A percentile compares a stretch with the other conserved stretches of the same genome.
phyloP scores from a whole-genome alignment of 225 moss, liverwort and hornwort species.

The Physcomitrium patens region DNA sequence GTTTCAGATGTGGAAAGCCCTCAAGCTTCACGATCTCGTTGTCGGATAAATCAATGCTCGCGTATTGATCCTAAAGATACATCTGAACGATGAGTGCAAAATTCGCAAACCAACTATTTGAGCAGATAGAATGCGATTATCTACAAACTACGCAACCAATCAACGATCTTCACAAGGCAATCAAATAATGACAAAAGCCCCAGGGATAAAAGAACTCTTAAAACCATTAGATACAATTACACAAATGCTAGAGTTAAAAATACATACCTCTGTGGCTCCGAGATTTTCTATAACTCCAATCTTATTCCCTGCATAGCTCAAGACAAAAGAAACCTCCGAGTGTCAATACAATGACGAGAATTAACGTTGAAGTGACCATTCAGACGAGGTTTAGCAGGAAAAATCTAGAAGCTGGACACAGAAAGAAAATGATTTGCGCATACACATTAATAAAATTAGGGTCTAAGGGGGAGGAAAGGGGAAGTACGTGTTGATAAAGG shows the following conservation, averaged over 20 bases:
- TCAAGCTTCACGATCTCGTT: constrained; percentile 92
- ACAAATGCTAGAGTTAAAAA: neutral
- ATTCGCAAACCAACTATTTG: neutral
- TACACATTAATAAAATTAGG: too few relatives aligned
- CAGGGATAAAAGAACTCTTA: neutral
- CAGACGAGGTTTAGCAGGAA: neutral
- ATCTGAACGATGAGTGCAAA: neutral
- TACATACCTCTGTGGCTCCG: constrained; percentile 76
- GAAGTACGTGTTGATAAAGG: too few relatives aligned
- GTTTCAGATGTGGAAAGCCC: constrained; percentile 77
- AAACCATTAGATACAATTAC: constrained; percentile 1
- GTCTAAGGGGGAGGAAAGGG: too few relatives aligned
- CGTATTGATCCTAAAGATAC: constrained; percentile 76
- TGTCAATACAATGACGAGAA: neutral
- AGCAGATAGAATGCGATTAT: neutral
- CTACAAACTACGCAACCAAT: neutral
- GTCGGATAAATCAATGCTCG: constrained; percentile 85
- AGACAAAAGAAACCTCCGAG: neutral
- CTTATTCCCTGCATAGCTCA: constrained; percentile 63
- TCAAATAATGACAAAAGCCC: neutral
- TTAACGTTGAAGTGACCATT: neutral
- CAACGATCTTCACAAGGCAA: neutral
- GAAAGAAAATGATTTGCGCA: too few relatives aligned
- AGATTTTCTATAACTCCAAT: constrained; percentile 84
- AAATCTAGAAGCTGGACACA: too few relatives aligned